Evolutionary conservation across 257 asterid genomes (phyloP), one percentile per base, ranked within the genome.

Genomic region (Sherardia arvensis): DNA sequence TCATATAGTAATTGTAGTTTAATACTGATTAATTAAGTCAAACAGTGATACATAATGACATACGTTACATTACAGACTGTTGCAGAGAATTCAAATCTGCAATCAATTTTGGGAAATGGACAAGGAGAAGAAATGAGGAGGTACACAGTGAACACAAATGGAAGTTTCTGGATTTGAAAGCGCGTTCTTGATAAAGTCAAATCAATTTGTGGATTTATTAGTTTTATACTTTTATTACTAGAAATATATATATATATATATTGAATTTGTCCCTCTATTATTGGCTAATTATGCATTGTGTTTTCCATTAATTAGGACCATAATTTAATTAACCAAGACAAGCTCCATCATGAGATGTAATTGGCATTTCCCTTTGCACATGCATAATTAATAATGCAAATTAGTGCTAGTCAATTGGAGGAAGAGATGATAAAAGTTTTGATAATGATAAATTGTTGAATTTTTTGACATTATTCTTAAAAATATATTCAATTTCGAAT

Each of bases 121-220:
- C 56, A 53, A 53, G 59, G 4, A 15, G 20, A 43, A 43, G 47
- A 21, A 8, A 53, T 17, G 26, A 26, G 60, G 60, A 9, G 34
- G 20, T 55, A 55, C 25, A 23, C 17, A 21, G 30, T 21, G 26
- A 55, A 26, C n/a, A 12, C 60, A n/a, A 53, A 53, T 15, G 61
- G 22, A 4, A 25, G 34, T 25, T 55, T 55, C 28, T 25, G 33
- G 30, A 25, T 25, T 4, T 25, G 21, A 55, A 56, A 56, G 22
- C 61, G 61, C 61, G 61, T 56, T 10, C 33, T 56, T 26, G 23
- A 56, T 12, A 1, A 28, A 28, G 61, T 56, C 61, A 56, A 56
- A 56, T n/a, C 60, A 10, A 12, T 2, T 21, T 34, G 43, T 34
- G 43, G 43, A 34, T 34, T n/a, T 34, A 34, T 6, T 34, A 32